Base-by-base conservation (phyloP, 1,284 basidiomycete genomes). In the Ganoderma leucocontextum region DNA sequence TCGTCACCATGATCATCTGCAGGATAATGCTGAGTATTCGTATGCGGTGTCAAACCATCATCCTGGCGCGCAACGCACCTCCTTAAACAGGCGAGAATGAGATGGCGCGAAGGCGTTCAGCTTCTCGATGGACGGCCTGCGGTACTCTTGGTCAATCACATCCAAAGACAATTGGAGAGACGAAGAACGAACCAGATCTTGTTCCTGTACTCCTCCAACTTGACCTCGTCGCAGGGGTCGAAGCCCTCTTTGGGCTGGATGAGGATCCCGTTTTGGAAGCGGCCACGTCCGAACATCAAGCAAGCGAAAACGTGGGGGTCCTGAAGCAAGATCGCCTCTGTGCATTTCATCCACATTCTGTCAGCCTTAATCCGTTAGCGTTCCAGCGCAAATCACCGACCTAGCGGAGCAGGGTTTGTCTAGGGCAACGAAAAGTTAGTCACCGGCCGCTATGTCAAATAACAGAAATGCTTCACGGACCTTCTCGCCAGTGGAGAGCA, bases 401-500 rank as follows among this genome's bases (percentile, higher is more conserved):
- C 80, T 17, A 79, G 67, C 6, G 78, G 78, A 17, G 72, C 78
- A 22, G 80, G 79, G 63, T 80, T 79, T 0, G 77, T 80, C 77
- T 60, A 7, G 19, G 19, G n/a, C 12, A 39, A 12, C 12, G 7
- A 25, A 22, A 10, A 22, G 38, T 60, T 10, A 60, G 12, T 29
- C 0, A 22, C 22, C 22, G 17, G 2, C 7, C 7, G 36, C 38
- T 10, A 8, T n/a, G 38, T 17, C 33, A 19, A 41, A 41, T 9
- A 4, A 29, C 4, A 10, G 19, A 22, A 6, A 15, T 9, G n/a
- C 22, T 39, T 2, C 10, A 41, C 58, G 9, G 4, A 60, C 58
- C 80, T 87, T 87, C 73, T 87, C 86, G 13, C 86, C 86, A 2
- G 82, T 86, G 12, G 78, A 81, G 61, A 84, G 82, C 73, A 87